Evolutionary conservation across 2,329 filamentous ascomycete genomes (phyloP).

Genomic region (Penicillium sp.): DNA sequence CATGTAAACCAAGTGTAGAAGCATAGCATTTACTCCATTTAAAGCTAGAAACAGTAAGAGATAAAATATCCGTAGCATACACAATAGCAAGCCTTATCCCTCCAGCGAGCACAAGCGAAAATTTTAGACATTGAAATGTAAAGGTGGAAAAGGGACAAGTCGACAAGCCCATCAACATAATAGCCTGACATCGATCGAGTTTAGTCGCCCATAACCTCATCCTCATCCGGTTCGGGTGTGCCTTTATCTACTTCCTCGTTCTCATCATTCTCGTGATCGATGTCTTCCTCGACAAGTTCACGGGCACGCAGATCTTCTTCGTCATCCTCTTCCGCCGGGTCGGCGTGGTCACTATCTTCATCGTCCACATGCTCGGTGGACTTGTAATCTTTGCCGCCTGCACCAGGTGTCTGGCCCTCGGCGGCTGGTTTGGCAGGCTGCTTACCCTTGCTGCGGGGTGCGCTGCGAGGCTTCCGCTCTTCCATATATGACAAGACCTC

Average conservation of each 20-base stretch:
- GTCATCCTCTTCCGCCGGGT: slow-evolving; percentile 40
- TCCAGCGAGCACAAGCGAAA: not conserved
- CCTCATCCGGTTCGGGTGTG: slow-evolving; percentile 36
- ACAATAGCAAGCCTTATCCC: not conserved
- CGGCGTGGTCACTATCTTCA: slow-evolving; percentile 35
- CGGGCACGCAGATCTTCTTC: slow-evolving; percentile 40
- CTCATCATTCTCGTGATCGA: slow-evolving; percentile 33
- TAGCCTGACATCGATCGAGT: not conserved
- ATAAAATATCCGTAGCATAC: slow-evolving; percentile 1
- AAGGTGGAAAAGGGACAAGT: slow-evolving; percentile 9
- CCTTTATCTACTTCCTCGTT: slow-evolving; percentile 26
- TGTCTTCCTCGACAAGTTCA: slow-evolving; percentile 41
- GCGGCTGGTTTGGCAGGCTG: slow-evolving; percentile 21
- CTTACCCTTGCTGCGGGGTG: slow-evolving; percentile 36
- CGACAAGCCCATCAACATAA: slow-evolving; percentile 20
- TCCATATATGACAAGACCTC: slow-evolving; percentile 82
- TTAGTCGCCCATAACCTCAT: slow-evolving; percentile 47
- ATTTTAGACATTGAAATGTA: slow-evolving; percentile 16
- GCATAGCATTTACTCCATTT: not conserved
- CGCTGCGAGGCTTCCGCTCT: slow-evolving; percentile 53
- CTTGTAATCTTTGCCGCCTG: slow-evolving; percentile 28
- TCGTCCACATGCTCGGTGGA: slow-evolving; percentile 47
- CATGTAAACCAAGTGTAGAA: not conserved
- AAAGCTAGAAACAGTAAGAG: slow-evolving; percentile 5
- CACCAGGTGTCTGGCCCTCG: slow-evolving; percentile 13